A percentile compares a stretch with the other conserved stretches of the same genome.
These are phyloP conservation scores for Mycena leptocephala DNA, from an alignment of 768 basidiomycete species.

Conservation along the genomic window DNA sequence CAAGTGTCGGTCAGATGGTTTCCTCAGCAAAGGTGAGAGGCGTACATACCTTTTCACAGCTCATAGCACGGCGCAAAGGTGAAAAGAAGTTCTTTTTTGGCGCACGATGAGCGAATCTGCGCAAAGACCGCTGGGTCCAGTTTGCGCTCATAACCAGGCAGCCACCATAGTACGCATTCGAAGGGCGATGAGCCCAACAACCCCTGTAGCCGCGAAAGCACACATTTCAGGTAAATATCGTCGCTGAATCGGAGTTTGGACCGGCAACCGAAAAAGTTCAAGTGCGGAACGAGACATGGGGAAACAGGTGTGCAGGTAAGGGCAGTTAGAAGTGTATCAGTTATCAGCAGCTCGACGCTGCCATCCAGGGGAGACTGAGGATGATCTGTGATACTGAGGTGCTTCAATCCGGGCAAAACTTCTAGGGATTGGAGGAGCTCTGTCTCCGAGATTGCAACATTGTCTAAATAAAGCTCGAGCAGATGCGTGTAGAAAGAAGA, in stretches of 20 bases:
- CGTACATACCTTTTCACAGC: too few species aligned
- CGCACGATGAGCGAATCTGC: not conserved
- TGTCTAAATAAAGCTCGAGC: not conserved
- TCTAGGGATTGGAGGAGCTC: not conserved
- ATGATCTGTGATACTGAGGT: not conserved
- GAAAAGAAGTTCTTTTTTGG: not conserved
- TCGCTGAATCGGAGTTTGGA: not conserved
- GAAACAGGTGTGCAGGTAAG: not conserved
- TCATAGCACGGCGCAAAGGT: too few species aligned
- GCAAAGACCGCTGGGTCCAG: not conserved
- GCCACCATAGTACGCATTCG: not conserved
- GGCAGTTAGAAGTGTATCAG: not conserved
- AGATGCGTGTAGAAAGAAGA: constrained; percentile 4
- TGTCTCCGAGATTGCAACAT: not conserved
- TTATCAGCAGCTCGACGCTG: not conserved
- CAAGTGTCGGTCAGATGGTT: too few species aligned
- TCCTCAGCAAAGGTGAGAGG: too few species aligned
- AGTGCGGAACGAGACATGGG: not conserved
- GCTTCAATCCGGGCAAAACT: not conserved
- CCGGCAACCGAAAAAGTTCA: not conserved
- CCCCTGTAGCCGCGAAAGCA: not conserved
- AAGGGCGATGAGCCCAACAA: not conserved
- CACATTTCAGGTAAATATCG: not conserved
- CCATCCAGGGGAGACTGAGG: not conserved
- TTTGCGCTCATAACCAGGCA: not conserved